phyloP scores from a whole-genome alignment of 305 asterid genomes.

The Fraxinus latifolia region DNA sequence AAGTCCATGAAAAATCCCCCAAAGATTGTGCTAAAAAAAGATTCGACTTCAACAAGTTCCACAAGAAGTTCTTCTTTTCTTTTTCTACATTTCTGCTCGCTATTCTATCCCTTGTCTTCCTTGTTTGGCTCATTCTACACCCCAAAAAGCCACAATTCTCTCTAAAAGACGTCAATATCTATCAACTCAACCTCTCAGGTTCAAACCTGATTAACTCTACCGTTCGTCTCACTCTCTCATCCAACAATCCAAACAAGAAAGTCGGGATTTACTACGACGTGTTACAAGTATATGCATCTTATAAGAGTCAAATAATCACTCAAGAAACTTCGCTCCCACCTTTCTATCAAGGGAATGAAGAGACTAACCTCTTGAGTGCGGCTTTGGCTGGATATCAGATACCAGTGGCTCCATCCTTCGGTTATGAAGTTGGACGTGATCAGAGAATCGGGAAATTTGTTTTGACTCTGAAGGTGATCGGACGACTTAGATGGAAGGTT shows the following conservation, averaged over 20 bases:
- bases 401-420: slow-evolving; percentile 72
- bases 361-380: slow-evolving; percentile 34
- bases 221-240: slow-evolving; percentile 60
- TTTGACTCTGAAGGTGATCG: slow-evolving; percentile 34
- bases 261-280: slow-evolving; percentile 81
- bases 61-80: slow-evolving; percentile 46
- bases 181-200: slow-evolving; percentile 62
- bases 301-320: slow-evolving; percentile 70
- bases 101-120: slow-evolving; percentile 55
- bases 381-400: slow-evolving; percentile 29
- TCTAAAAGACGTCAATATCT: slow-evolving; percentile 54
- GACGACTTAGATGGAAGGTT: slow-evolving; percentile 42
- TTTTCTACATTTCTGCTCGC: slow-evolving; percentile 57
- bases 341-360: slow-evolving; percentile 52
- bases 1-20: slow-evolving; percentile 60
- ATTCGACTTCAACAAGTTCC: slow-evolving; percentile 34
- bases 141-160: slow-evolving; percentile 76
- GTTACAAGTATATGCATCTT: slow-evolving; percentile 64
- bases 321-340: slow-evolving; percentile 55
- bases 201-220: slow-evolving; percentile 75
- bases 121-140: slow-evolving; percentile 69
- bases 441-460: slow-evolving; percentile 47
- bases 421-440: slow-evolving; percentile 61
- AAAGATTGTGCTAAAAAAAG: slow-evolving; percentile 69
- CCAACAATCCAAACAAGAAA: slow-evolving; percentile 69